Evolutionary conservation across 1,284 basidiomycete genomes (phyloP).

Genomic region (Boletus sp.): DNA sequence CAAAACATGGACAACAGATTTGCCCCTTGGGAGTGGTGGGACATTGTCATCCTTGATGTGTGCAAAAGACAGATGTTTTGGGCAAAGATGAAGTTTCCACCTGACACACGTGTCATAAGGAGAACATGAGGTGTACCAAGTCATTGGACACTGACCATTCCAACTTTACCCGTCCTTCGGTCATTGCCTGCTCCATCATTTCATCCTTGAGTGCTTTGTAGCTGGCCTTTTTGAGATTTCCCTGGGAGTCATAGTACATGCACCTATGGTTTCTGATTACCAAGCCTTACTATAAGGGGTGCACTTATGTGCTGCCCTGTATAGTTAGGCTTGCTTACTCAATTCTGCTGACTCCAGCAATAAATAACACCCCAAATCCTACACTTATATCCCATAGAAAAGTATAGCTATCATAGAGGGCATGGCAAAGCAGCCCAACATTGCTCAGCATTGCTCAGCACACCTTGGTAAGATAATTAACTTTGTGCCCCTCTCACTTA

Average conservation of each 20-base stretch:
- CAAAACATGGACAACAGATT: constrained; percentile 47
- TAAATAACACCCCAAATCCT: too few species aligned
- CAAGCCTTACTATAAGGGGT: too few species aligned
- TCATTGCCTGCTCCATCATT: constrained; percentile 43
- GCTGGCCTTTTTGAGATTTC: constrained; percentile 48
- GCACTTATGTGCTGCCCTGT: too few species aligned
- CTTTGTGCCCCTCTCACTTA: too few species aligned
- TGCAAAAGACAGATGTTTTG: constrained; percentile 33
- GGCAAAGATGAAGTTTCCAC: constrained; percentile 60
- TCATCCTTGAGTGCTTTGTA: constrained; percentile 49
- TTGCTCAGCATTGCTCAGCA: too few species aligned
- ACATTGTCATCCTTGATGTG: constrained; percentile 36
- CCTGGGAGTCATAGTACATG: constrained; percentile 52
- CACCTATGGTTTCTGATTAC: too few species aligned
- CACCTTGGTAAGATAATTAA: too few species aligned
- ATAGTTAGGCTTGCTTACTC: too few species aligned
- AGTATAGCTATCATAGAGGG: too few species aligned
- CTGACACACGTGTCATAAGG: constrained; percentile 36
- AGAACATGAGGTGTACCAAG: constrained; percentile 46
- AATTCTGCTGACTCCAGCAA: too few species aligned
- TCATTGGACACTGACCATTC: constrained; percentile 47
- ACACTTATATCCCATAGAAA: too few species aligned
- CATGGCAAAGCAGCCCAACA: too few species aligned
- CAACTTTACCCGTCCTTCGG: constrained; percentile 44
- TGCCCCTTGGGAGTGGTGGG: constrained; percentile 48